A percentile compares a stretch with the other conserved stretches of the same genome.
Evolutionary conservation across 768 basidiomycete genomes (phyloP).

Genomic region (Lentinula guzmanii): DNA sequence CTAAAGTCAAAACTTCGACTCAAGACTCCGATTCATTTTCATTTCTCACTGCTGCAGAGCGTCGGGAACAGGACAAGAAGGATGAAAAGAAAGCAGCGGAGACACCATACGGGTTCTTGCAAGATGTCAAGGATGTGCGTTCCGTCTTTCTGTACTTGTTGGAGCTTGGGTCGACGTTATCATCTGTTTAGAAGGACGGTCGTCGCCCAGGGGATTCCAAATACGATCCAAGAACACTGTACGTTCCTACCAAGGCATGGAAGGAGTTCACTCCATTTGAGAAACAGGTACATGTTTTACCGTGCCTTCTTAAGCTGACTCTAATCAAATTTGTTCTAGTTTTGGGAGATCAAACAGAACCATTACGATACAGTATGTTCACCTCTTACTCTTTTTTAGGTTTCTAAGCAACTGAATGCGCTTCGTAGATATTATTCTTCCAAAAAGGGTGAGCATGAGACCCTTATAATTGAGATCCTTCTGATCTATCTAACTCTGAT

Average conservation of each 20-base stretch:
- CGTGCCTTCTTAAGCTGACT: background rate
- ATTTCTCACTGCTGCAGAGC: conserved; percentile 84
- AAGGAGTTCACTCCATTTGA: conserved; percentile 90
- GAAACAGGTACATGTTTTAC: conserved; percentile 53
- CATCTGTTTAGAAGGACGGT: conserved; percentile 63
- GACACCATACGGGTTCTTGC: conserved; percentile 69
- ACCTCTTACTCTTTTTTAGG: background rate
- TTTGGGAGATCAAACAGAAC: conserved; percentile 82
- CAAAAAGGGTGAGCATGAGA: conserved; percentile 76
- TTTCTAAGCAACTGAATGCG: background rate
- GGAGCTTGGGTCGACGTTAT: background rate
- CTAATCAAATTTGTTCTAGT: conserved; percentile 32
- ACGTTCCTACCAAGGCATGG: conserved; percentile 76
- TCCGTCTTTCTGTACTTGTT: conserved; percentile 15
- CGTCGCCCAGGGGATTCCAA: conserved; percentile 71
- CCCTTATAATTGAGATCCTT: background rate
- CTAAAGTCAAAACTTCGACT: conserved; percentile 23
- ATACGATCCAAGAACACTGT: conserved; percentile 88
- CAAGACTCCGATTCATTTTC: conserved; percentile 22
- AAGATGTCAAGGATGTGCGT: conserved; percentile 61
- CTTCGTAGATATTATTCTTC: conserved; percentile 77
- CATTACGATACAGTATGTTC: conserved; percentile 83
- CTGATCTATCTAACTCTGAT: background rate
- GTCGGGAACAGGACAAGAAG: conserved; percentile 68
- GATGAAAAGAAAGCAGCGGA: conserved; percentile 78